A percentile compares a stretch with the other conserved stretches of the same genome.
phyloP scores from a whole-genome alignment of 2,329 filamentous ascomycete species.

The Neoscytalidium dimidiatum region DNA sequence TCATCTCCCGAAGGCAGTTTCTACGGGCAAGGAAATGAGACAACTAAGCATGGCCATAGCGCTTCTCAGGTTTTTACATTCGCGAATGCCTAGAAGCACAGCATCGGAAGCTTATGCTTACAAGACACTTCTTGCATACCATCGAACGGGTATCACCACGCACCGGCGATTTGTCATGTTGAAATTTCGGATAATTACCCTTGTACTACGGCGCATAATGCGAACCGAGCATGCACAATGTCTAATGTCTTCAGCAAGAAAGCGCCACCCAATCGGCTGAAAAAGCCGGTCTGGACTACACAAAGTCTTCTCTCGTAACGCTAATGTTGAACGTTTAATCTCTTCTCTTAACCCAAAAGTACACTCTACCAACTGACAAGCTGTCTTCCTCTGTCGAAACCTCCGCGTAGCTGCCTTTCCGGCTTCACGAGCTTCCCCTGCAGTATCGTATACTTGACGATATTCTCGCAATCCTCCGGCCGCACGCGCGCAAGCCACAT shows the following conservation, averaged over 20 bases:
- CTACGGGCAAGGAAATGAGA: neutral
- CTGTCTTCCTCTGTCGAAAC: conserved; percentile 81
- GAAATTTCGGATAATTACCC: neutral
- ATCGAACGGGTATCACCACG: neutral
- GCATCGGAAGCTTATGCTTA: neutral
- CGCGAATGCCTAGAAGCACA: neutral
- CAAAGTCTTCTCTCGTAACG: neutral
- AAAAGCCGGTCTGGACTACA: neutral
- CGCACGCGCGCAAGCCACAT: conserved; percentile 86
- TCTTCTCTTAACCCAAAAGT: neutral
- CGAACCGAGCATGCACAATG: neutral
- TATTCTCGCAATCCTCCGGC: conserved; percentile 90
- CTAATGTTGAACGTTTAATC: neutral
- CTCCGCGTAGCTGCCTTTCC: conserved; percentile 78
- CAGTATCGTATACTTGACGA: conserved; percentile 84
- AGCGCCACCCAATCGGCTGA: neutral
- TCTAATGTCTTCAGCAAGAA: neutral
- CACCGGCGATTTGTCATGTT: neutral
- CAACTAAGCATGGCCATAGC: neutral
- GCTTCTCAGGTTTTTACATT: too few species aligned
- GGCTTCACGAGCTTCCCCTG: conserved; percentile 95
- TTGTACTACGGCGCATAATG: neutral
- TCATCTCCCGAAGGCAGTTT: neutral
- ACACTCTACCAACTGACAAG: conserved; percentile 76
- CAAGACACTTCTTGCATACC: too few species aligned